A percentile compares a stretch with the other conserved stretches of the same genome.
Evolutionary conservation across 164 flowering plant species (phyloP).

Genomic region (Magnolia officinalis): DNA sequence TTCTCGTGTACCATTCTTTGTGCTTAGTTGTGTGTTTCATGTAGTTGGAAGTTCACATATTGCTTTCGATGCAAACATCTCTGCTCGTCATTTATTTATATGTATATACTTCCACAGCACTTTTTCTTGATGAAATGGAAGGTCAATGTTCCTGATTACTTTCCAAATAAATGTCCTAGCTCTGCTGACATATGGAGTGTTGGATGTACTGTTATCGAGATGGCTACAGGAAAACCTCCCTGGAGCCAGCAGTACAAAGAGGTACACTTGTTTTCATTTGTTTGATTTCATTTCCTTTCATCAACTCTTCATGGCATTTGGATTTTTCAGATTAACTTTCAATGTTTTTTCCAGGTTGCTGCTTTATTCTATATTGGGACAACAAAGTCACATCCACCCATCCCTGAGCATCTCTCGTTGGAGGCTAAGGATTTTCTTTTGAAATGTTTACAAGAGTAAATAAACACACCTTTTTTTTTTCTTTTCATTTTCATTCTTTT

Average conservation of each 20-base stretch:
- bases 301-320: background rate
- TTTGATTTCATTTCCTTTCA: background rate
- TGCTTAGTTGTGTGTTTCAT: too few species aligned
- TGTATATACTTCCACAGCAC: too few species aligned
- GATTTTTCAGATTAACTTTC: constrained; percentile 5
- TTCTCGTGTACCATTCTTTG: too few species aligned
- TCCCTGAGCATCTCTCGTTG: constrained; percentile 81
- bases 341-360: constrained; percentile 58
- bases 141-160: background rate
- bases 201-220: constrained; percentile 96
- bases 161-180: constrained; percentile 29
- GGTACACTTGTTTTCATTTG: constrained; percentile 28
- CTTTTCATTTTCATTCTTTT: background rate
- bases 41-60: too few species aligned
- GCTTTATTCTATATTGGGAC: constrained; percentile 87
- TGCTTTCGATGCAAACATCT: too few species aligned
- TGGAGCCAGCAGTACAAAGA: constrained; percentile 96
- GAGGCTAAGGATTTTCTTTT: constrained; percentile 88
- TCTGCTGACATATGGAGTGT: constrained; percentile 99
- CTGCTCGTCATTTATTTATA: too few species aligned
- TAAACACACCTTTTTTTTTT: background rate
- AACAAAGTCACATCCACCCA: constrained; percentile 93
- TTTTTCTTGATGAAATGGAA: too few species aligned
- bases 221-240: constrained; percentile 99
- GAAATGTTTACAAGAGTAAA: constrained; percentile 83